These are phyloP conservation scores for Tuber magnatum DNA, from an alignment of 495 filamentous ascomycete genomes.

Conservation along the genomic window DNA sequence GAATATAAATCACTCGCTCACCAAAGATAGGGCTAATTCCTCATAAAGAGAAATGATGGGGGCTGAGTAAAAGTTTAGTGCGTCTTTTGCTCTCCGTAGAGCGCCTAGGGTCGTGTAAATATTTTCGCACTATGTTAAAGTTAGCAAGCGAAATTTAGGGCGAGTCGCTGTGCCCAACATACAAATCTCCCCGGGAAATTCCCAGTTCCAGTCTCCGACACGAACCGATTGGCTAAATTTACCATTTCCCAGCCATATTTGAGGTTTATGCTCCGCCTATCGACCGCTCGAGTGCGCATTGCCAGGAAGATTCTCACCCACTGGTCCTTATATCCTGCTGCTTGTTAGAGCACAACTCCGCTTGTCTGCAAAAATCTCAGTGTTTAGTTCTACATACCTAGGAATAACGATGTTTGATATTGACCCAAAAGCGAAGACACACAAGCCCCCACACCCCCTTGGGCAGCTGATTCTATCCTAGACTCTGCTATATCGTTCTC, in stretches of 20 bases:
- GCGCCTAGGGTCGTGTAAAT: not conserved
- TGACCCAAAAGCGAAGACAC: slow-evolving; percentile 12
- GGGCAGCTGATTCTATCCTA: not conserved
- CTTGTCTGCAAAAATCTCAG: not conserved
- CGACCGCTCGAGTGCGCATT: no score
- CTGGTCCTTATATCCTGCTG: slow-evolving; percentile 1
- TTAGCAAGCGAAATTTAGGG: not conserved
- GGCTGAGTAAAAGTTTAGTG: slow-evolving; percentile 3
- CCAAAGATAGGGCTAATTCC: slow-evolving; percentile 9
- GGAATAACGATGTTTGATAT: slow-evolving; percentile 7
- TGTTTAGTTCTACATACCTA: not conserved
- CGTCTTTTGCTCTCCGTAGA: not conserved
- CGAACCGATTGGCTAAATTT: not conserved
- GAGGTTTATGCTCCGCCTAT: no score
- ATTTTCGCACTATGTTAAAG: slow-evolving; percentile 13
- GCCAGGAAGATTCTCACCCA: not conserved
- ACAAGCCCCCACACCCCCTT: not conserved
- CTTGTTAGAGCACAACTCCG: slow-evolving; percentile 1
- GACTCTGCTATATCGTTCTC: not conserved
- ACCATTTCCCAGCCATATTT: not conserved
- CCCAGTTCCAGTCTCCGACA: not conserved
- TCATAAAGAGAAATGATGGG: slow-evolving; percentile 14
- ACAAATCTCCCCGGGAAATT: slow-evolving; percentile 14
- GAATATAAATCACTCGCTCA: not conserved
- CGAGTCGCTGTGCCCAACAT: not conserved